Conservation (phyloP, 257 asterid species). For the Fraxinus anomala region DNA sequence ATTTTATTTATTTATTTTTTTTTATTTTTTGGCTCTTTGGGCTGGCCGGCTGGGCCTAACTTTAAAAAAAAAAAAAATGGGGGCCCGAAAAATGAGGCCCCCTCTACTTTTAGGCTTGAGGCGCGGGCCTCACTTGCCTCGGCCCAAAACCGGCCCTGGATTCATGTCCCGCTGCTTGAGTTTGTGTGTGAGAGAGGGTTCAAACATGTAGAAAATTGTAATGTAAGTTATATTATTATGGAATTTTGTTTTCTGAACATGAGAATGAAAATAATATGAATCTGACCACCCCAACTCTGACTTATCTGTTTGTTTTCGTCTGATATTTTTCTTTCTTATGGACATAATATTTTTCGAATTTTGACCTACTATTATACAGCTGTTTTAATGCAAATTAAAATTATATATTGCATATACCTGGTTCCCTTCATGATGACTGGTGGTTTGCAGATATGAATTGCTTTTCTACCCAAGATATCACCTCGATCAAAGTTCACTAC, state of each 20-base stretch:
- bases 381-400: slow-evolving; percentile 20
- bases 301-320: slow-evolving; percentile 17
- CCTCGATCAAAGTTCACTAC: slow-evolving; percentile 96
- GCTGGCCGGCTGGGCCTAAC: too few relatives aligned
- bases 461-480: slow-evolving; percentile 99
- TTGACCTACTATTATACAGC: slow-evolving; percentile 1
- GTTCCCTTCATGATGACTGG: slow-evolving; percentile 27
- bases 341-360: background rate
- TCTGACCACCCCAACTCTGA: background rate
- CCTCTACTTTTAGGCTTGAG: too few relatives aligned
- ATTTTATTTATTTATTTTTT: too few relatives aligned
- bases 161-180: background rate
- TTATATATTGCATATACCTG: slow-evolving; percentile 19
- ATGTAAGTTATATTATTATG: background rate
- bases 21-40: too few relatives aligned
- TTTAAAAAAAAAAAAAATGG: too few relatives aligned
- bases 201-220: background rate
- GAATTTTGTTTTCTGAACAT: background rate
- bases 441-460: slow-evolving; percentile 84
- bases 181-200: background rate
- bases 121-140: too few relatives aligned
- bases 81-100: too few relatives aligned
- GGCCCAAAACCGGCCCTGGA: too few relatives aligned
- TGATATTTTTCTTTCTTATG: slow-evolving; percentile 2
- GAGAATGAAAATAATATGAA: background rate